Base-by-base conservation (phyloP, 169 alveolate species). In the Toxoplasma gondii region DNA sequence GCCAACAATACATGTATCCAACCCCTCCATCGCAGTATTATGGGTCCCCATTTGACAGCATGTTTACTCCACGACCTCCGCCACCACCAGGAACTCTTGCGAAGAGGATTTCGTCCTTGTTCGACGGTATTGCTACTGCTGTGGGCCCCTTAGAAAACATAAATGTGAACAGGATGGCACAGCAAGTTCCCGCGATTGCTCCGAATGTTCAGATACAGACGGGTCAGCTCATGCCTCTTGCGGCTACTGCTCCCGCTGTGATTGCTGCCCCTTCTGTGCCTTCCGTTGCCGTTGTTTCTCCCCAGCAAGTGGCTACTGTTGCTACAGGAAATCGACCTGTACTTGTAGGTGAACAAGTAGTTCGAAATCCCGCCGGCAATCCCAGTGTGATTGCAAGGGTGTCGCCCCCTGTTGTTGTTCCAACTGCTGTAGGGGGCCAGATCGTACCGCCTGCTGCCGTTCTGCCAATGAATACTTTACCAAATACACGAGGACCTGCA, bases 71-170 rank as follows among this genome's bases (percentile, higher is more conserved):
- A 49, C 53, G 90, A 31, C 90, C 90, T 43, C 53, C 90, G 22
- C 41, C 90, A 9, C 67, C 90, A 22, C 67, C 90, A 5, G 90
- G 90, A 9, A 82, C 53, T 12, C 90, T 82, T 29, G 90, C 90
- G 39, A 82, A 82, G 38, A 41, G 90, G 38, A 39, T 82, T 44
- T 82, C 90, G 58, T 29, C 90, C 22, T 31, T 82, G 67, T 82
- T 82, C 38, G 90, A 82, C 90, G 90, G 90, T 10, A 82, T 82
- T 38, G 90, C 90, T 5, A 43, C 16, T 12, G 90, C 90, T 9
- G 90, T 82, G 27, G 90, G 69, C 24, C 90, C 90, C 1, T 39
- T 43, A 12, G 90, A 82, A 39, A 82, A 82, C 90, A 41, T 39
- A 36, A 78, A 78, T 78, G 29, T 17, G 74, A 64, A 64, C 74